Evolutionary conservation across 2,329 filamentous ascomycete species (phyloP).

Genomic region (Blastomyces percursus): DNA sequence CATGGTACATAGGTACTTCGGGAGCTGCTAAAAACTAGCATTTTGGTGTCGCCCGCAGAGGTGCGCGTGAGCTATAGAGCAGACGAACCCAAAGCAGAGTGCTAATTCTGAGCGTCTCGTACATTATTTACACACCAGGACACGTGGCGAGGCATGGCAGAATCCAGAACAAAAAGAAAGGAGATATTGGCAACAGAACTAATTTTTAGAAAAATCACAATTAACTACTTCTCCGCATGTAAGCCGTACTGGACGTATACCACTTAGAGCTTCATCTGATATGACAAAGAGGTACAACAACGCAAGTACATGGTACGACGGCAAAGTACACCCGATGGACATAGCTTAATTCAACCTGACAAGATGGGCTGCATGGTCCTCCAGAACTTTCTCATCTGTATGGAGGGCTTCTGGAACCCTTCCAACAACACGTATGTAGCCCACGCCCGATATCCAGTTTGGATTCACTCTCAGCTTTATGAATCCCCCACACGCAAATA

Average conservation of each 20-base stretch:
- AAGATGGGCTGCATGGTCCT: neutral
- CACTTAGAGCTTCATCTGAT: neutral
- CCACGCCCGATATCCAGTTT: neutral
- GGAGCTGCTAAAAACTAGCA: neutral
- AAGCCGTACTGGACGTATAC: neutral
- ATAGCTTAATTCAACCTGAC: conserved; percentile 1
- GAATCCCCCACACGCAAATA: neutral
- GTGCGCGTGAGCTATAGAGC: too few species aligned
- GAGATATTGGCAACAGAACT: neutral
- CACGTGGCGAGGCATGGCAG: neutral
- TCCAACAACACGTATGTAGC: neutral
- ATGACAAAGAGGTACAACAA: neutral
- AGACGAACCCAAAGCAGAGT: too few species aligned
- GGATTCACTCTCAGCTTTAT: neutral
- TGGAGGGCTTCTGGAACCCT: neutral
- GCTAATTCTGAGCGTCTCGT: too few species aligned
- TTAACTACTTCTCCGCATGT: neutral
- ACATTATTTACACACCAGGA: too few species aligned
- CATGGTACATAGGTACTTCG: neutral
- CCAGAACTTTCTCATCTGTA: neutral
- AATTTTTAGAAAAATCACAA: neutral
- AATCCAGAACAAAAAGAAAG: neutral
- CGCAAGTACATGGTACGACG: neutral
- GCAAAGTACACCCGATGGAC: neutral
- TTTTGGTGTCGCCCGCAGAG: neutral